A percentile compares a stretch with the other conserved stretches of the same genome.
Evolutionary conservation across 2,329 filamentous ascomycete species (phyloP).

Genomic region (Dothideomycetidae sp.): DNA sequence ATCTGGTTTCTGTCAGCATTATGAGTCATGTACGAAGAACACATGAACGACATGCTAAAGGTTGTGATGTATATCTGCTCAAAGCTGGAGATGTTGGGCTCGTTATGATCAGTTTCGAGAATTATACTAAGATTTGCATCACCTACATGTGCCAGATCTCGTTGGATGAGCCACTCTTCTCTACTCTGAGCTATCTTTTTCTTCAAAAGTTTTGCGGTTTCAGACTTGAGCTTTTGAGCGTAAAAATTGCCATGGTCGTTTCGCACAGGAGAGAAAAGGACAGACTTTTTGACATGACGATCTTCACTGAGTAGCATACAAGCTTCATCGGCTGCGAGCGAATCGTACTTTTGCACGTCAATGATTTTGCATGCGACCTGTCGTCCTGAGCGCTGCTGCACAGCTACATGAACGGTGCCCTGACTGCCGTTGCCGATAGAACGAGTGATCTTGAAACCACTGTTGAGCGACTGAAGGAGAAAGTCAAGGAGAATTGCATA

Average conservation of each 20-base stretch:
- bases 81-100: slow-evolving; percentile 46
- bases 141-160: slow-evolving; percentile 38
- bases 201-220: not conserved
- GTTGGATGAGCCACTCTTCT: slow-evolving; percentile 35
- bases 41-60: slow-evolving; percentile 41
- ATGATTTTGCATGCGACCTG: slow-evolving; percentile 59
- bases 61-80: slow-evolving; percentile 42
- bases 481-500: not conserved
- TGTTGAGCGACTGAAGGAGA: slow-evolving; percentile 26
- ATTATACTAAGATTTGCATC: slow-evolving; percentile 1
- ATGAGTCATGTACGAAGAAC: too few relatives aligned
- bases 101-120: slow-evolving; percentile 2
- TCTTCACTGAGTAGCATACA: not conserved
- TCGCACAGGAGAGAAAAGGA: not conserved
- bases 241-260: not conserved
- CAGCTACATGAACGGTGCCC: slow-evolving; percentile 41
- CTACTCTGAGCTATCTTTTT: slow-evolving; percentile 4
- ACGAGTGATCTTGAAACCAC: slow-evolving; percentile 36
- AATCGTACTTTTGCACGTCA: slow-evolving; percentile 3
- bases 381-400: slow-evolving; percentile 36
- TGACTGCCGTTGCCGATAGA: slow-evolving; percentile 41
- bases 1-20: slow-evolving; percentile 25
- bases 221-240: slow-evolving; percentile 1
- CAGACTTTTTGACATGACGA: not conserved
- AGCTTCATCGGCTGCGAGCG: slow-evolving; percentile 2